Percentiles rank a stretch among this genome's conserved stretches.
These are phyloP conservation scores for Brassica hybrid DNA, from an alignment of 441 rosid species.

Conservation along the genomic window DNA sequence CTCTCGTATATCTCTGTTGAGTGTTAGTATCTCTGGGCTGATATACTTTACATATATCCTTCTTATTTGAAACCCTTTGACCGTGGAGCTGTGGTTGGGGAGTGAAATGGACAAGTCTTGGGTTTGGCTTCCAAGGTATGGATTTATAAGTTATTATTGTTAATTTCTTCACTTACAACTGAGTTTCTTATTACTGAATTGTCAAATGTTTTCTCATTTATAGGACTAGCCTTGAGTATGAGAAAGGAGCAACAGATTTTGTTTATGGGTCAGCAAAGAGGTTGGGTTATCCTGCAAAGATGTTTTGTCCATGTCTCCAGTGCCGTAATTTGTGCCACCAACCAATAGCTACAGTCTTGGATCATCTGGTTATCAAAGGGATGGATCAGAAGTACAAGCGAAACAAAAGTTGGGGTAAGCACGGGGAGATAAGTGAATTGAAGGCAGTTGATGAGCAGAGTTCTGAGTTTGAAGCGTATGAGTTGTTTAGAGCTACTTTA, in stretches of 20 bases:
- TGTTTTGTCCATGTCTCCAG: not conserved
- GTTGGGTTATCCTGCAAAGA: not conserved
- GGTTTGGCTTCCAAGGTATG: not conserved
- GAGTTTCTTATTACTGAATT: not conserved
- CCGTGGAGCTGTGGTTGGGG: not conserved
- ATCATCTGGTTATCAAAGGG: not conserved
- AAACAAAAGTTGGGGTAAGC: not conserved
- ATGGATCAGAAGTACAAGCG: not conserved
- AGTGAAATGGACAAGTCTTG: not conserved
- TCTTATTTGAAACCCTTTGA: not conserved
- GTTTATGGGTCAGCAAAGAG: not conserved
- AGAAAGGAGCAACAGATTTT: not conserved
- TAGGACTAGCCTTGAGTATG: not conserved
- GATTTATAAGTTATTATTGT: not conserved
- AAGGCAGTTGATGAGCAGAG: not conserved
- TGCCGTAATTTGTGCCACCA: not conserved
- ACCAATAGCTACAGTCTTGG: not conserved
- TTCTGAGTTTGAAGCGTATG: not conserved
- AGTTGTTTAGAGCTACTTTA: not conserved
- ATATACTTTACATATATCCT: not conserved
- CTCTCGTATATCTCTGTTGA: not conserved
- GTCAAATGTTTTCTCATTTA: not conserved
- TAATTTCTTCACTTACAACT: not conserved
- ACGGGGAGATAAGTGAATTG: not conserved
- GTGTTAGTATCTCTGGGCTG: not conserved